Base-by-base conservation (phyloP, 2,329 filamentous ascomycete species). In the Ceratocystis cubensis region DNA sequence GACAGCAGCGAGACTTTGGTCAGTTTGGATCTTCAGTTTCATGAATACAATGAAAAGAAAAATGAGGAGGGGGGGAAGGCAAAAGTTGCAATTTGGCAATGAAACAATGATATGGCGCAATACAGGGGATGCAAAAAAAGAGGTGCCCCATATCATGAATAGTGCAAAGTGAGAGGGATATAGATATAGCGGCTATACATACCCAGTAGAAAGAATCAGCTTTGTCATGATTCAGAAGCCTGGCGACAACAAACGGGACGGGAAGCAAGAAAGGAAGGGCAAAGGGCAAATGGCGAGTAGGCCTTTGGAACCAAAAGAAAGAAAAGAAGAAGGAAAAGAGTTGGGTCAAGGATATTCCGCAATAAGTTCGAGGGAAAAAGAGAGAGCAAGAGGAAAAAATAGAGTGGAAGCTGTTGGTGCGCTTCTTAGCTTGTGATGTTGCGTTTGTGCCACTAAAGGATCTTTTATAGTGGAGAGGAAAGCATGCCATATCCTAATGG, bases 171-270 rank as follows among this genome's bases (percentile, higher is more conserved):
- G 45, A 20, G 22, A 20, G 30, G 28, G 44, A 25, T 15, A 64
- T 44, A 48, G 20, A 25, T 7, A 10, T 33, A 37, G 28, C 62
- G 37, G 41, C 41, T 56, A 25, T 5, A 62, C 64, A 72, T 82
- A 94, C 90, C 88, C 90, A 70, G 91, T 95, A 66, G 89, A 95
- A 65, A 95, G 84, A 70, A 95, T 83, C 74, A 95, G 80, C 79
- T 90, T 90, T 79, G 90, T 90, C 81, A 82, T 67, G 67, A 25
- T 48, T 22, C 64, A 57, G 53, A 57, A 57, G 30, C 53, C 53
- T 17, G 25, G 53, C 10, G 13, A 30, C 57, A 50, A n/a, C 48
- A 28, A 25, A 45, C 20, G n/a, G 30, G 17, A 10, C 15, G n/a
- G n/a, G 44, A 1, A 65, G 17, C 37, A 57, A 20, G n/a, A 65